Base-by-base conservation (phyloP, 495 filamentous ascomycete species). In the Penicillium canescens region DNA sequence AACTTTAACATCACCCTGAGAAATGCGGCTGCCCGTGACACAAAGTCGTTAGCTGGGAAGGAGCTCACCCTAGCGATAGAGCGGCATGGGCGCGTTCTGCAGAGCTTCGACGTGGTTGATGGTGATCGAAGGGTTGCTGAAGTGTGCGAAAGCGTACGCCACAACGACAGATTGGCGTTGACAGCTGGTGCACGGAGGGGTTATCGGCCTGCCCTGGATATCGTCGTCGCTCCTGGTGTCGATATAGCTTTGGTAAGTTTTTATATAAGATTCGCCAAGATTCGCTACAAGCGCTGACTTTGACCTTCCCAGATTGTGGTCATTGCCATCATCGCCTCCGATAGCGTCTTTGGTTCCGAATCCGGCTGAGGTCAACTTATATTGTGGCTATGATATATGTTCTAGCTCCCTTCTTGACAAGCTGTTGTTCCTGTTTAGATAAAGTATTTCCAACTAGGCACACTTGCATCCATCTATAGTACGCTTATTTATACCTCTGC, bases 181-280 rank as follows among this genome's bases (percentile, higher is more conserved):
- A 45, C 47, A 38, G 49, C 28, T 3, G 37, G 34, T 11, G 49
- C 55, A n/a, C 41, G 49, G 2, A 21, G 31, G 18, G 37, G 37
- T 6, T 44, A 57, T 49, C 57, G 60, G 11, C 62, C 59, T 21
- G 59, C 61, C 4, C 41, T 68, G 36, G 65, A 63, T 45, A 28
- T 63, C 8, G 46, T 56, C 31, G 46, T 66, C 4, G 56, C 52
- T 34, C 44, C 65, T 24, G 59, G 60, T 4, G 57, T 66, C n/a
- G 65, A 68, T 55, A 40, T 55, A 10, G 55, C 65, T 1, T 38
- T 68, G 52, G 65, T 68, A 54, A 52, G 61, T n/a, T n/a, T n/a
- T n/a, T n/a, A n/a, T n/a, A n/a, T n/a, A n/a, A n/a, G n/a, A n/a
- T n/a, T n/a, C n/a, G n/a, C n/a, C n/a, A n/a, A n/a, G n/a, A n/a